Base-by-base conservation (phyloP, 2,329 filamentous ascomycete species). In the Hyphodiscus sp. region DNA sequence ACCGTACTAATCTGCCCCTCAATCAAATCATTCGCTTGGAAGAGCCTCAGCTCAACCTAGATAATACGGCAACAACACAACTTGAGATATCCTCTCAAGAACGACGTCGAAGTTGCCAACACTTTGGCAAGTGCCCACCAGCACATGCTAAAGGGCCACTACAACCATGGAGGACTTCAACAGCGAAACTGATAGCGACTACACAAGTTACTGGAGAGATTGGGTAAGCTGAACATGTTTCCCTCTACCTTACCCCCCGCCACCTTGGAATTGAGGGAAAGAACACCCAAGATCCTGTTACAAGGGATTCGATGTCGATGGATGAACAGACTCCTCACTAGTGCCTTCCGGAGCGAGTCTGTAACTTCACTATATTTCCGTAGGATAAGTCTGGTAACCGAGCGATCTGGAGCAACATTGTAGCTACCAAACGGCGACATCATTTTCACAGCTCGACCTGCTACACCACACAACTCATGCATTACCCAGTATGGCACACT, bases 161-260 rank as follows among this genome's bases (percentile, higher is more conserved):
- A 38, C 47, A 51, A 64, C 50, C 66, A 97, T 97, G 94, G 94
- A 97, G 70, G 92, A 97, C 74, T 97, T 94, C 73, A 91, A 90
- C 62, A 96, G 91, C 69, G 94, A 99, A 73, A 95, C 91, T 13
- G 94, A 99, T 70, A 96, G 91, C 73, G 94, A 99, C 75, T 99
- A 97, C 71, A 96, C 94, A 47, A 97, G 91, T 74, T 99, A 97
- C 73, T 99, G 94, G 94, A 81, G 92, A 71, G 94, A 99, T 75
- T 99, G 94, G 94, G 94, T 97, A 78, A 76, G 89, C 85, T 49
- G 57, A 56, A 42, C 53, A 55, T 50, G 61, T 61, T 53, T 53
- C 56, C 20, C 13, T 53, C 26, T 47, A 49, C 50, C 49, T 50
- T 57, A 51, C 55, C 44, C 51, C 30, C 42, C 26, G 41, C 11